Percentiles rank a stretch among this genome's conserved stretches.
Conservation (phyloP, 805 yeast species). For the Zygosaccharomyces lentus region DNA sequence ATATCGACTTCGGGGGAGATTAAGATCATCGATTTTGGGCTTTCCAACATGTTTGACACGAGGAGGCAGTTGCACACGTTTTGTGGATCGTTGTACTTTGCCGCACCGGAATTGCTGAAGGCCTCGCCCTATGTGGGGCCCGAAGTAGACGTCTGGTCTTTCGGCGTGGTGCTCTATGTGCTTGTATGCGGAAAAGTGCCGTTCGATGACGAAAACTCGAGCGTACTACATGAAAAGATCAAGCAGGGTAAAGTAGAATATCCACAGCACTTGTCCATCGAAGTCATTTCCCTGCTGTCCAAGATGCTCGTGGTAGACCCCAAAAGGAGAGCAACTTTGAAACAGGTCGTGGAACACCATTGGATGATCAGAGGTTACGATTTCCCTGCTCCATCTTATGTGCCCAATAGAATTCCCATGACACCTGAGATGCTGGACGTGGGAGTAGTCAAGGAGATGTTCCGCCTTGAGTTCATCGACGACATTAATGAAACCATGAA, state of each 20-base stretch:
- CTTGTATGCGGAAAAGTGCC: constrained; percentile 97
- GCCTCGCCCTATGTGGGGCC: constrained; percentile 95
- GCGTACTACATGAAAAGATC: constrained; percentile 88
- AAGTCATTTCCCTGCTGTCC: constrained; percentile 73
- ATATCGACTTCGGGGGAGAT: constrained; percentile 91
- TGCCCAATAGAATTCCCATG: constrained; percentile 78
- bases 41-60: constrained; percentile 78
- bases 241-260: constrained; percentile 90
- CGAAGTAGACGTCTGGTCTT: constrained; percentile 97
- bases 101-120: constrained; percentile 92
- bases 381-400: constrained; percentile 58
- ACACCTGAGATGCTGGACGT: constrained; percentile 33
- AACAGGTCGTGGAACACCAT: constrained; percentile 80
- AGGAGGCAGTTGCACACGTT: constrained; percentile 77
- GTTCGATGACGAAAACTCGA: constrained; percentile 91
- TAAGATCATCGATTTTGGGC: constrained; percentile 93
- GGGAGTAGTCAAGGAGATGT: constrained; percentile 71
- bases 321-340: constrained; percentile 66
- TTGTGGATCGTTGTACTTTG: constrained; percentile 96
- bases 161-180: constrained; percentile 93
- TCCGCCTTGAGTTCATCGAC: constrained; percentile 73
- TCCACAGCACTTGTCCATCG: constrained; percentile 74
- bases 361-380: constrained; percentile 94
- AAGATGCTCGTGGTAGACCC: constrained; percentile 94
- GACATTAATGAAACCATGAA: constrained; percentile 50